Evolutionary conservation across 2,329 filamentous ascomycete genomes (phyloP).

Genomic region (Neopestalotiopsis rosae): DNA sequence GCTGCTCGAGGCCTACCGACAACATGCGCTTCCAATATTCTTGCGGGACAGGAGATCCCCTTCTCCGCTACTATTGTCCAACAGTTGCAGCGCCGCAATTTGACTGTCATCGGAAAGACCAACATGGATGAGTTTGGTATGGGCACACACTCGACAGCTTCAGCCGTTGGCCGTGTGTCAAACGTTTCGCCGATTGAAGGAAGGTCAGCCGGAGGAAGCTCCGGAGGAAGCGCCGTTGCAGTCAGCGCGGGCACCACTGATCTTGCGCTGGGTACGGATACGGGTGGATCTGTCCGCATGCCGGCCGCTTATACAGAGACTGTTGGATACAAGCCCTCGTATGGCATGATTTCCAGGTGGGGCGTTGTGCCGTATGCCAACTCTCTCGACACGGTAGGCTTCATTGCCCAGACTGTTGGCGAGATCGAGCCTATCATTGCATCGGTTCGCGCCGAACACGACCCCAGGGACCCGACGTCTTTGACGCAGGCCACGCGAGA

Average conservation of each 20-base stretch:
- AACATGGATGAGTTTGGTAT: conserved; percentile 98
- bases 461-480: conserved; percentile 77
- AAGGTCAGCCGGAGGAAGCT: conserved; percentile 82
- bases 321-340: conserved; percentile 89
- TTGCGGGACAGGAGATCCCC: conserved; percentile 74
- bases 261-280: conserved; percentile 87
- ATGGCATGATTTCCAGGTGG: conserved; percentile 83
- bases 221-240: conserved; percentile 89
- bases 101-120: conserved; percentile 75
- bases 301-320: conserved; percentile 86
- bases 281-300: conserved; percentile 84
- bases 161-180: conserved; percentile 68
- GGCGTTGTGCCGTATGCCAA: conserved; percentile 93
- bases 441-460: conserved; percentile 58
- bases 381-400: conserved; percentile 87
- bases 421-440: conserved; percentile 56
- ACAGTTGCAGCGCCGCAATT: conserved; percentile 68
- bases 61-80: conserved; percentile 83
- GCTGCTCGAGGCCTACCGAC: conserved; percentile 69
- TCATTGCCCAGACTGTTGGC: conserved; percentile 65
- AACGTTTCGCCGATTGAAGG: conserved; percentile 47
- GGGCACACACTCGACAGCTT: conserved; percentile 81
- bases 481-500: conserved; percentile 61
- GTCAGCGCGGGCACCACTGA: conserved; percentile 67
- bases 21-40: conserved; percentile 81